phyloP scores from a whole-genome alignment of 805 yeast species.

The Wickerhamiella australiensis region DNA sequence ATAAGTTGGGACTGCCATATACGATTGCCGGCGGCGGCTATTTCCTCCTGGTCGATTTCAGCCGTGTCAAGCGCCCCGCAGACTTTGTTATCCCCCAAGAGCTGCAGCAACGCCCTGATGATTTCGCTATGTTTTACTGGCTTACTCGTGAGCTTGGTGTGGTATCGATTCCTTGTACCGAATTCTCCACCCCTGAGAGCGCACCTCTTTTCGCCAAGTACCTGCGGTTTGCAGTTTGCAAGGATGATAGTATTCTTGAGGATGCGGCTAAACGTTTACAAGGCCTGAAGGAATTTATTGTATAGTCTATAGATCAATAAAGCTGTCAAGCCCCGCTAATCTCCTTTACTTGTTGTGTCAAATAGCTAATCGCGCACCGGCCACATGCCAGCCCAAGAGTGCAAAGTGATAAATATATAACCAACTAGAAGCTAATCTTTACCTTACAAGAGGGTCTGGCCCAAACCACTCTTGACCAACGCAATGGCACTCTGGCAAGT shows the following conservation, averaged over 20 bases:
- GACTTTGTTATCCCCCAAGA: slow-evolving; percentile 63
- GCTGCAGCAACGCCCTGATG: slow-evolving; percentile 57
- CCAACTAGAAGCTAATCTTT: not conserved
- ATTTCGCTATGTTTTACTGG: slow-evolving; percentile 87
- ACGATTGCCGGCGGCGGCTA: slow-evolving; percentile 90
- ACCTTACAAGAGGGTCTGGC: slow-evolving; percentile 63
- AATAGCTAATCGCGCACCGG: too few species aligned
- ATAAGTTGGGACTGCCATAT: slow-evolving; percentile 78
- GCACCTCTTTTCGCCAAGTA: slow-evolving; percentile 71
- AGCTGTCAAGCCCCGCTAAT: too few species aligned
- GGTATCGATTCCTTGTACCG: slow-evolving; percentile 96
- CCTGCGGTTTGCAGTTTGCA: slow-evolving; percentile 91
- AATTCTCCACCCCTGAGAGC: slow-evolving; percentile 62
- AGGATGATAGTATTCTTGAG: slow-evolving; percentile 67
- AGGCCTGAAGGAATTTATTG: slow-evolving; percentile 53
- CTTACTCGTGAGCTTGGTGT: slow-evolving; percentile 84
- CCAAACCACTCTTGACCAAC: slow-evolving; percentile 84
- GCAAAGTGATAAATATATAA: not conserved
- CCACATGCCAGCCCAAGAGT: too few species aligned
- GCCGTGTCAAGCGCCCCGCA: slow-evolving; percentile 66
- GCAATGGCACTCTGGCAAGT: slow-evolving; percentile 87
- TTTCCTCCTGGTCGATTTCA: slow-evolving; percentile 77
- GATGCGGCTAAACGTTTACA: slow-evolving; percentile 71
- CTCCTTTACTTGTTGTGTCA: too few species aligned
- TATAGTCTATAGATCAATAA: too few species aligned